These are phyloP conservation scores for Aspergillus uvarum DNA, from an alignment of 2,329 filamentous ascomycete species.

Conservation along the genomic window DNA sequence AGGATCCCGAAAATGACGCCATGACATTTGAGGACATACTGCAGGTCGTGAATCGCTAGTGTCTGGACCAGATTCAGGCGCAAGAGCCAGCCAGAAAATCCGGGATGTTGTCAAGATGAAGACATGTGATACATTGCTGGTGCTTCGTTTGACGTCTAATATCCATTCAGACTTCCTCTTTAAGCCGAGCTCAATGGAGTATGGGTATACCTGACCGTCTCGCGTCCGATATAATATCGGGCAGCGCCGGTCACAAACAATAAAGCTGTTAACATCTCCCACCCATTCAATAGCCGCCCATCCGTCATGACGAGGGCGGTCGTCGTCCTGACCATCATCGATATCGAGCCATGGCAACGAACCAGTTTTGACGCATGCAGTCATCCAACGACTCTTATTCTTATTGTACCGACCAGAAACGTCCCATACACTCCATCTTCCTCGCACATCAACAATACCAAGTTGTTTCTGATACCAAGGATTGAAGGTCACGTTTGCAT, in stretches of 20 bases:
- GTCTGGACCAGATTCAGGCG: conserved; percentile 25
- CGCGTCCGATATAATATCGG: conserved; percentile 39
- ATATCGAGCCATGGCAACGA: conserved; percentile 28
- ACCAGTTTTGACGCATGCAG: conserved; percentile 31
- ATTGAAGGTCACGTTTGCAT: conserved; percentile 60
- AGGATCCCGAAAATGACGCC: conserved; percentile 55
- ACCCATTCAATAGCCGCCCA: conserved; percentile 47
- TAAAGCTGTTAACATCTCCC: conserved; percentile 40
- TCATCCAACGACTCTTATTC: conserved; percentile 29
- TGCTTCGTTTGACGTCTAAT: conserved; percentile 51
- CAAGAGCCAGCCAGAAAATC: conserved; percentile 48
- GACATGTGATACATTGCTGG: conserved; percentile 42
- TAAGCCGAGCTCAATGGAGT: conserved; percentile 38
- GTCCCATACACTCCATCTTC: conserved; percentile 55
- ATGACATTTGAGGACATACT: conserved; percentile 45
- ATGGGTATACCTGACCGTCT: conserved; percentile 25
- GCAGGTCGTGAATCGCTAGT: conserved; percentile 24
- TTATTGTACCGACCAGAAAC: conserved; percentile 36
- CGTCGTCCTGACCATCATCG: conserved; percentile 14
- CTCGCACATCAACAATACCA: conserved; percentile 54
- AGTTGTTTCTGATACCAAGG: conserved; percentile 59
- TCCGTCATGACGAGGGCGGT: conserved; percentile 37
- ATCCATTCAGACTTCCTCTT: conserved; percentile 51
- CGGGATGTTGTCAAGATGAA: conserved; percentile 56
- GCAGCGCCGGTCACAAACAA: conserved; percentile 53